phyloP scores from a whole-genome alignment of 345 rosid genomes.

The Balakata baccata region DNA sequence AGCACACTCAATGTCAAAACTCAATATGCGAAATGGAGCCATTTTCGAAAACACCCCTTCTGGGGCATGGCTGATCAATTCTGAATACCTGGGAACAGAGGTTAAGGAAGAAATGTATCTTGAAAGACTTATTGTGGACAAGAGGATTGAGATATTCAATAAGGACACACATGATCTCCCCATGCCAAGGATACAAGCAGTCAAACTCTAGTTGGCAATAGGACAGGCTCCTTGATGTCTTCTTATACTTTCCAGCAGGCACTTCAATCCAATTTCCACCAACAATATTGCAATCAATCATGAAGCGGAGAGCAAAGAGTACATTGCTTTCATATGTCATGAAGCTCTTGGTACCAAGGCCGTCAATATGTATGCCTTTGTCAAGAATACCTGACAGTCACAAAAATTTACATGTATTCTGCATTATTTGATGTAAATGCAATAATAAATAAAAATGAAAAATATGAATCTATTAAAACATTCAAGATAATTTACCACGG shows the following conservation, averaged over 20 bases:
- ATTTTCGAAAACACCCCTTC: constrained; percentile 96
- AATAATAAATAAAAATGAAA: not conserved
- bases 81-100: constrained; percentile 53
- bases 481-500: constrained; percentile 51
- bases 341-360: constrained; percentile 86
- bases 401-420: not conserved
- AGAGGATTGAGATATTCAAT: constrained; percentile 9
- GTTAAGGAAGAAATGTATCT: constrained; percentile 37
- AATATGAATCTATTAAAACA: not conserved
- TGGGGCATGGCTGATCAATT: constrained; percentile 74
- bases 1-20: constrained; percentile 98
- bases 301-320: constrained; percentile 89
- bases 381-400: constrained; percentile 71
- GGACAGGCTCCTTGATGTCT: constrained; percentile 56
- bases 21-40: constrained; percentile 97
- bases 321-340: constrained; percentile 94
- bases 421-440: not conserved
- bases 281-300: constrained; percentile 80
- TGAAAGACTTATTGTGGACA: not conserved
- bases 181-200: constrained; percentile 76
- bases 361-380: constrained; percentile 89
- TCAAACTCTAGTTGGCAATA: constrained; percentile 86
- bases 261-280: constrained; percentile 99
- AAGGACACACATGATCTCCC: constrained; percentile 1
- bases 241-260: constrained; percentile 76